phyloP scores from a whole-genome alignment of 371 early-diverging fungal genomes.

The Mucor mucedo region DNA sequence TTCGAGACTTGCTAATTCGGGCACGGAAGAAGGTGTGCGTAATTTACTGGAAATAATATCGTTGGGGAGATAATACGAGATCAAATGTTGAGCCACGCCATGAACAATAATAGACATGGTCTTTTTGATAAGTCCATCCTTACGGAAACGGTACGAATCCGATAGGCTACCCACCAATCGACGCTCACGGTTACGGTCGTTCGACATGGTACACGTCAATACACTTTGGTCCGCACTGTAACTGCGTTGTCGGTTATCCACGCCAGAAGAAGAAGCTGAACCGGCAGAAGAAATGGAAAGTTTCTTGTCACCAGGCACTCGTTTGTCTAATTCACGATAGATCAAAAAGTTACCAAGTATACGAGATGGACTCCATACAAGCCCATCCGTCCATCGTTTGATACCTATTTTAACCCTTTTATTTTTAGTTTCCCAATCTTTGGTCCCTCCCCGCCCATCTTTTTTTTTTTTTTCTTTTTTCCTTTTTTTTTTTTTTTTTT shows the following conservation, averaged over 20 bases:
- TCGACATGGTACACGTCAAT: slow-evolving; percentile 22
- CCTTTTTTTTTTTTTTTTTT: background rate
- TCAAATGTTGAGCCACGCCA: slow-evolving; percentile 81
- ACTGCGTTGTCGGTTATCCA: slow-evolving; percentile 35
- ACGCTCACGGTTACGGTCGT: slow-evolving; percentile 52
- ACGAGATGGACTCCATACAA: slow-evolving; percentile 76
- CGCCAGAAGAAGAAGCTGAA: slow-evolving; percentile 18
- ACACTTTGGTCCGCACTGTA: slow-evolving; percentile 41
- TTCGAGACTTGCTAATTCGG: slow-evolving; percentile 61
- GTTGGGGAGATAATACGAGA: slow-evolving; percentile 84
- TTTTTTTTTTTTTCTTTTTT: background rate
- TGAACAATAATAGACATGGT: slow-evolving; percentile 84
- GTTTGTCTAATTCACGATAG: slow-evolving; percentile 66
- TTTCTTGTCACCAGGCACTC: slow-evolving; percentile 39
- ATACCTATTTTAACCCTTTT: slow-evolving; percentile 46
- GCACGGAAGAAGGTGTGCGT: slow-evolving; percentile 64
- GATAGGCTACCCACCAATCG: slow-evolving; percentile 66
- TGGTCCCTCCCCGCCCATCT: background rate
- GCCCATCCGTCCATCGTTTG: slow-evolving; percentile 81
- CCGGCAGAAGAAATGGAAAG: slow-evolving; percentile 27
- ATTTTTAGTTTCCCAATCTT: slow-evolving; percentile 6
- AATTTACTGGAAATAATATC: slow-evolving; percentile 67
- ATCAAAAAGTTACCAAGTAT: slow-evolving; percentile 69
- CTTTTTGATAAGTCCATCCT: slow-evolving; percentile 87
- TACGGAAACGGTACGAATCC: slow-evolving; percentile 74